Percentiles rank a stretch among this genome's conserved stretches.
Conservation (phyloP, 2,329 filamentous ascomycete genomes). For the Phaeosphaeriaceae sp. region DNA sequence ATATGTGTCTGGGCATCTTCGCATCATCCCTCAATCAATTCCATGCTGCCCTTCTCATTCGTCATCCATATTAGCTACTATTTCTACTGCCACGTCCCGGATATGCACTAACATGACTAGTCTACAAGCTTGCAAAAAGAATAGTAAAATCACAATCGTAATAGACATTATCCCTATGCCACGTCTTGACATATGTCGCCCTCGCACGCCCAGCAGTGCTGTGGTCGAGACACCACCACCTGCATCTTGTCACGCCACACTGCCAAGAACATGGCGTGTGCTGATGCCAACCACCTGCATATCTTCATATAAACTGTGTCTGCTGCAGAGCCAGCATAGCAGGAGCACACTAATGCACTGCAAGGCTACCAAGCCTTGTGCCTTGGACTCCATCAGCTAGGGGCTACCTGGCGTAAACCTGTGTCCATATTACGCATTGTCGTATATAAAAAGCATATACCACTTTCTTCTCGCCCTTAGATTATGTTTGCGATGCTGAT, state of each 20-base stretch:
- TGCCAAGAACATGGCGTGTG: neutral
- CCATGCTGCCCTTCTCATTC: neutral
- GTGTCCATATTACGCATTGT: neutral
- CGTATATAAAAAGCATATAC: neutral
- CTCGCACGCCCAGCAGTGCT: neutral
- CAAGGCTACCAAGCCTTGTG: neutral
- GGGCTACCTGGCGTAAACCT: neutral
- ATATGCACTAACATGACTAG: neutral
- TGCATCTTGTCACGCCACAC: neutral
- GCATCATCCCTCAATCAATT: neutral
- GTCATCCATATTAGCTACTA: neutral
- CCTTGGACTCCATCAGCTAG: neutral
- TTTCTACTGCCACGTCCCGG: neutral
- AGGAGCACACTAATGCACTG: neutral
- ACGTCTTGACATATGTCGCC: neutral
- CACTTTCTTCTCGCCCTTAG: slow-evolving; percentile 17
- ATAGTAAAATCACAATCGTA: neutral
- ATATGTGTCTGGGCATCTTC: neutral
- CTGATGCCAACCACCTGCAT: neutral
- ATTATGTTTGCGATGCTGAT: slow-evolving; percentile 56
- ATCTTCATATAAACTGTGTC: neutral
- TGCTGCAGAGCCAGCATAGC: neutral
- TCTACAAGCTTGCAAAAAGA: neutral
- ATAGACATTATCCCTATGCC: neutral
- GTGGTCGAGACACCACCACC: neutral